Conservation (phyloP, 2,329 filamentous ascomycete genomes). For the Paraconiothyrium brasiliense region DNA sequence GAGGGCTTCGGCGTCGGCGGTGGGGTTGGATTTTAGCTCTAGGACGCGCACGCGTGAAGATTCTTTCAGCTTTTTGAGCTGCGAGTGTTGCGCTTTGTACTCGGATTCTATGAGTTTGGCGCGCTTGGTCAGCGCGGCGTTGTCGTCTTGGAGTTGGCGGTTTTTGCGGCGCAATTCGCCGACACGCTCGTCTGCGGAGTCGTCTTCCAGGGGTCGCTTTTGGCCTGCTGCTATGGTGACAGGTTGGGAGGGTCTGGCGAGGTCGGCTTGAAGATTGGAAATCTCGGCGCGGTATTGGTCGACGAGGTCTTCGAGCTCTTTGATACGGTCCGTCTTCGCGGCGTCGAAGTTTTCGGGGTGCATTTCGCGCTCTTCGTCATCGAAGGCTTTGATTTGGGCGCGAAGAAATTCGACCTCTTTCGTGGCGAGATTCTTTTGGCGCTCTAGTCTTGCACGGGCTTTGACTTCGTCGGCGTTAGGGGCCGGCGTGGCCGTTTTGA, state of each 20-base stretch:
- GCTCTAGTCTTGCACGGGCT: constrained; percentile 77
- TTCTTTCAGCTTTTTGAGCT: constrained; percentile 73
- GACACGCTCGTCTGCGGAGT: constrained; percentile 72
- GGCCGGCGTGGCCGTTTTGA: constrained; percentile 62
- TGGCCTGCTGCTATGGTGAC: constrained; percentile 57
- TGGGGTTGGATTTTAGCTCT: constrained; percentile 90
- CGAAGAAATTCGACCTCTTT: constrained; percentile 96
- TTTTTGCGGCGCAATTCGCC: constrained; percentile 89
- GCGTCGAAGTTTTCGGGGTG: constrained; percentile 82
- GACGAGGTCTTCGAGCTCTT: constrained; percentile 84
- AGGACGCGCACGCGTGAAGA: constrained; percentile 83
- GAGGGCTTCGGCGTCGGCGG: constrained; percentile 82
- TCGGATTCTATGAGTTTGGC: constrained; percentile 78
- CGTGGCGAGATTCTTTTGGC: constrained; percentile 83
- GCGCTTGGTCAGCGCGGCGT: constrained; percentile 74
- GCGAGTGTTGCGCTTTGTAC: constrained; percentile 74
- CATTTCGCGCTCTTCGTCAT: constrained; percentile 88
- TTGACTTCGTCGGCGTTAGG: constrained; percentile 66
- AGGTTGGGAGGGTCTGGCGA: constrained; percentile 71
- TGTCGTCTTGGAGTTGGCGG: constrained; percentile 81
- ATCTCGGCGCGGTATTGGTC: constrained; percentile 87
- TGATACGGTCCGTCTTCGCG: constrained; percentile 76
- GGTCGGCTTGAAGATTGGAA: constrained; percentile 75
- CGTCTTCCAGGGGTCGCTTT: constrained; percentile 71
- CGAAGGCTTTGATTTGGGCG: constrained; percentile 86